Evolutionary conservation across 345 rosid genomes (phyloP).

Genomic region (Stellera chamaejasme): DNA sequence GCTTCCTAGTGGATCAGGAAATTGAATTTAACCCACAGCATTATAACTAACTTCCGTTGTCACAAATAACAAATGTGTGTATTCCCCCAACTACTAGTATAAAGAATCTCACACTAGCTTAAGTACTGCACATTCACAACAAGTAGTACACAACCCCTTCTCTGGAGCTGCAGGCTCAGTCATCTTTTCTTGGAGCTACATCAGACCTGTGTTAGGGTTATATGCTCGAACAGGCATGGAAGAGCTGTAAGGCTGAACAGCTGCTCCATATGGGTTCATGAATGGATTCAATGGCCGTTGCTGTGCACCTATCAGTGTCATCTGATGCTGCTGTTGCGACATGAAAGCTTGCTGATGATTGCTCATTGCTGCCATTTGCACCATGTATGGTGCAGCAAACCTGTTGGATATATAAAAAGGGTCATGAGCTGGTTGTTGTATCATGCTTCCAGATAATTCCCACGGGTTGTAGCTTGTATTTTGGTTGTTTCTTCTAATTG

Average conservation of each 20-base stretch:
- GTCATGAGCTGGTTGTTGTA: constrained; percentile 52
- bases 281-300: constrained; percentile 51
- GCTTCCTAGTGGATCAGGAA: constrained; percentile 13
- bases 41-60: constrained; percentile 22
- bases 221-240: constrained; percentile 53
- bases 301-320: constrained; percentile 64
- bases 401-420: constrained; percentile 46
- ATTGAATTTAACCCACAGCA: constrained; percentile 6
- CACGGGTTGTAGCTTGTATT: constrained; percentile 76
- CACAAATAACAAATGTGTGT: constrained; percentile 19
- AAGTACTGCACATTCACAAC: neutral
- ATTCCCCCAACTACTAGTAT: constrained; percentile 23
- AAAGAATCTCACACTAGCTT: constrained; percentile 45
- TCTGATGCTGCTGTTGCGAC: constrained; percentile 62
- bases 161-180: neutral
- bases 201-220: constrained; percentile 50
- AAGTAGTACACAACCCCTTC: constrained; percentile 11
- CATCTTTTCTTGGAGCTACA: constrained; percentile 11
- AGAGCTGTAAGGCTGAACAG: constrained; percentile 39
- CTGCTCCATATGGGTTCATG: constrained; percentile 36
- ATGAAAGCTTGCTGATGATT: constrained; percentile 63
- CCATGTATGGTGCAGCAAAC: constrained; percentile 50
- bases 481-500: constrained; percentile 73
- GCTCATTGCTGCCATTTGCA: constrained; percentile 67
- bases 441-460: constrained; percentile 52